Conservation (phyloP, 306 rosid genomes). For the Psophocarpus tetragonolobus region DNA sequence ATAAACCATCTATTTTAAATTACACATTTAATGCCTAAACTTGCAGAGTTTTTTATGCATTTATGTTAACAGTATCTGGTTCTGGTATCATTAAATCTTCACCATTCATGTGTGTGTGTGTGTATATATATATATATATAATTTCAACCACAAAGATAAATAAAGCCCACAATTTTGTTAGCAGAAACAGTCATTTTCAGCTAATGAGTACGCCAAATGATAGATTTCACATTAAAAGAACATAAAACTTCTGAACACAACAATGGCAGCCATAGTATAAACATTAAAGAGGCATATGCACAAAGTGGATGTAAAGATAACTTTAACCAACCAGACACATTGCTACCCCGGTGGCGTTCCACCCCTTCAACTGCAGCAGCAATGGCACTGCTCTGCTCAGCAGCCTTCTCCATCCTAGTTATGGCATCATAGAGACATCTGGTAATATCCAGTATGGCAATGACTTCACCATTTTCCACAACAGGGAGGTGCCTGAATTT, state of each 20-base stretch:
- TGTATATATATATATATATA: too few species aligned
- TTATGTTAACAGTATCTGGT: conserved; percentile 3
- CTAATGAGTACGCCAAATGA: not conserved
- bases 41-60: not conserved
- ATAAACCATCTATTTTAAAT: not conserved
- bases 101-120: too few species aligned
- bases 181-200: not conserved
- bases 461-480: conserved; percentile 93
- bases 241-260: conserved; percentile 1
- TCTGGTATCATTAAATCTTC: too few species aligned
- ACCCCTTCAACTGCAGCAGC: conserved; percentile 93
- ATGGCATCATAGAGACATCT: conserved; percentile 96
- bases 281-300: conserved; percentile 1
- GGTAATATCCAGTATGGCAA: conserved; percentile 90
- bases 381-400: conserved; percentile 88
- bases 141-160: not conserved
- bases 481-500: conserved; percentile 98
- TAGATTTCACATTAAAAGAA: not conserved
- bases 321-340: conserved; percentile 59
- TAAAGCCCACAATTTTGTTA: not conserved
- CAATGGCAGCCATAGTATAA: conserved; percentile 6
- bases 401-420: conserved; percentile 90
- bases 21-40: not conserved
- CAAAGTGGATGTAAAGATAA: conserved; percentile 8
- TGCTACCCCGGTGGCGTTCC: conserved; percentile 81